Evolutionary conservation across 1,139 yeast genomes (phyloP).

Genomic region (Taphrina wiesneri): DNA sequence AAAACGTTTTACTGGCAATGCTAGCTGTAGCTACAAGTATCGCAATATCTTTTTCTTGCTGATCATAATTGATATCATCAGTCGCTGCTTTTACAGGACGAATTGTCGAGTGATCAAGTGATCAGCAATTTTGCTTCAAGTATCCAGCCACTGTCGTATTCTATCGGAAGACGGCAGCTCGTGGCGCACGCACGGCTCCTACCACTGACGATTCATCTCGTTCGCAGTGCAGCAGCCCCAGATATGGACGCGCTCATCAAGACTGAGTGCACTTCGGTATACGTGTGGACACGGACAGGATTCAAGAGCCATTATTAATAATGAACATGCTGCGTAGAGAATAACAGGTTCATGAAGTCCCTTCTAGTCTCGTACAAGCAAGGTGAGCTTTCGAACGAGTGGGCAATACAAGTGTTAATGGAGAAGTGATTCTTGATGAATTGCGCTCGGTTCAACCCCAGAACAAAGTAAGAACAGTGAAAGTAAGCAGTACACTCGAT

Average conservation of each 20-base stretch:
- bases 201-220: not conserved
- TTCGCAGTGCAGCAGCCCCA: not conserved
- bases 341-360: slow-evolving; percentile 25
- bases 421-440: slow-evolving; percentile 7
- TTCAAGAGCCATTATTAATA: too few species aligned
- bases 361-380: slow-evolving; percentile 19
- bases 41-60: too few species aligned
- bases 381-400: not conserved
- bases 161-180: not conserved
- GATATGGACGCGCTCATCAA: not conserved
- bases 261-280: not conserved
- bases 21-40: too few species aligned
- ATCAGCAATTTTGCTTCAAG: not conserved
- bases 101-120: not conserved
- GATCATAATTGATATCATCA: too few species aligned
- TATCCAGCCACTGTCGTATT: not conserved
- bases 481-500: not conserved
- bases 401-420: not conserved
- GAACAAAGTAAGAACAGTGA: slow-evolving; percentile 7
- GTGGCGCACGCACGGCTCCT: not conserved
- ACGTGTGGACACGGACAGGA: too few species aligned
- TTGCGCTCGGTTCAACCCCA: slow-evolving; percentile 28
- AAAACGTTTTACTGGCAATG: too few species aligned
- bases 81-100: too few species aligned
- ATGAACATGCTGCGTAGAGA: too few species aligned